Evolutionary conservation across 164 flowering plant species (phyloP).

Genomic region (Saururus chinensis): DNA sequence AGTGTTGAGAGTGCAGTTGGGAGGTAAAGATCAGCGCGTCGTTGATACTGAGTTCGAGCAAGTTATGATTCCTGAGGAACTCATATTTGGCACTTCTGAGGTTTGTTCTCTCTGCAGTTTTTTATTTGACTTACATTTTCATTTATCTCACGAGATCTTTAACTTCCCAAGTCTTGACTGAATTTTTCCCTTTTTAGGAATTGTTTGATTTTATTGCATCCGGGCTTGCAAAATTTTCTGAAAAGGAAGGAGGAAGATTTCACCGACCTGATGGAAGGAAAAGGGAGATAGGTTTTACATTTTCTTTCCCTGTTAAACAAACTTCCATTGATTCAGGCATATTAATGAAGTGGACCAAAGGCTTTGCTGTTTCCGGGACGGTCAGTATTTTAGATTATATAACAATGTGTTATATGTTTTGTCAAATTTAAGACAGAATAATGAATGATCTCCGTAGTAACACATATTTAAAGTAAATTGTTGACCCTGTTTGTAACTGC

Average conservation of each 20-base stretch:
- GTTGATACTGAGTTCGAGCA: constrained; percentile 64
- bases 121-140: too few relatives aligned
- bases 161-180: not conserved
- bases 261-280: constrained; percentile 38
- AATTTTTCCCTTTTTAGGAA: constrained; percentile 26
- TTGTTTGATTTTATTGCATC: constrained; percentile 83
- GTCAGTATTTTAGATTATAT: constrained; percentile 28
- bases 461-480: not conserved
- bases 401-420: not conserved
- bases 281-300: constrained; percentile 85
- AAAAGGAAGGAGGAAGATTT: constrained; percentile 50
- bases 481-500: not conserved
- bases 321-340: constrained; percentile 77
- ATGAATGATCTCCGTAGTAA: not conserved
- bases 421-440: not conserved
- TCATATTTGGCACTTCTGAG: constrained; percentile 82
- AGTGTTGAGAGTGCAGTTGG: constrained; percentile 74
- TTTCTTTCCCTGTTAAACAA: constrained; percentile 88
- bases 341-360: constrained; percentile 88
- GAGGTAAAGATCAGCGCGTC: constrained; percentile 60
- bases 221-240: constrained; percentile 45
- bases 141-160: not conserved
- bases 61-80: constrained; percentile 66
- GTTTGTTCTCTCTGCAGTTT: constrained; percentile 16
- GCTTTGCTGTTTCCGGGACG: constrained; percentile 80